Conservation (phyloP, 768 basidiomycete species). For the Termitomyces sp. region DNA sequence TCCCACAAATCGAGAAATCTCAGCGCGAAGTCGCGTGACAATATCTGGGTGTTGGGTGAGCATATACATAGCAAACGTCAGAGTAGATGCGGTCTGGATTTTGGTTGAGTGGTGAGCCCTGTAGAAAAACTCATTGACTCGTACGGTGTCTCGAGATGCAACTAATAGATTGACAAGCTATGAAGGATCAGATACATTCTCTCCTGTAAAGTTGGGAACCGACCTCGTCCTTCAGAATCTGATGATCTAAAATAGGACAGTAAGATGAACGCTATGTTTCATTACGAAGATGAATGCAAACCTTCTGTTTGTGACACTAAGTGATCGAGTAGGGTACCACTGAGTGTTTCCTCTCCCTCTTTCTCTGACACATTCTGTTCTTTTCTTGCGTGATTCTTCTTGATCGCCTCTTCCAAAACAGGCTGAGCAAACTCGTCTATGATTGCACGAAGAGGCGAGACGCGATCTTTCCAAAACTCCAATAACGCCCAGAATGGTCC, state of each 20-base stretch:
- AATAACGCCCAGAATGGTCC: conserved; percentile 45
- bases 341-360: conserved; percentile 18
- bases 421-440: conserved; percentile 50
- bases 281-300: conserved; percentile 14
- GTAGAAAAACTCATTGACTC: not conserved
- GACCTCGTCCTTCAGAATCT: conserved; percentile 20
- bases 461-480: conserved; percentile 48
- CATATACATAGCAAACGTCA: conserved; percentile 53
- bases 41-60: conserved; percentile 49
- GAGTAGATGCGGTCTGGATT: conserved; percentile 38
- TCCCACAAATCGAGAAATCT: conserved; percentile 44
- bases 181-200: not conserved
- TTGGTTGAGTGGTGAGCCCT: not conserved
- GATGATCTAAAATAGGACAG: conserved; percentile 7
- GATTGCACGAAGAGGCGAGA: conserved; percentile 38
- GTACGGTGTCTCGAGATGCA: conserved; percentile 40
- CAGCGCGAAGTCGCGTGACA: conserved; percentile 39
- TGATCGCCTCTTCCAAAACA: conserved; percentile 43
- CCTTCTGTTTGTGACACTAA: conserved; percentile 51
- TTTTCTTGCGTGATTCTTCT: conserved; percentile 25
- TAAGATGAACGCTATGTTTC: not conserved
- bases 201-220: not conserved
- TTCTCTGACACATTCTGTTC: not conserved
- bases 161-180: conserved; percentile 34
- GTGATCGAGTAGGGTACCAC: conserved; percentile 45